phyloP scores from a whole-genome alignment of 179 eudicot species.

The Beta lomatogona region DNA sequence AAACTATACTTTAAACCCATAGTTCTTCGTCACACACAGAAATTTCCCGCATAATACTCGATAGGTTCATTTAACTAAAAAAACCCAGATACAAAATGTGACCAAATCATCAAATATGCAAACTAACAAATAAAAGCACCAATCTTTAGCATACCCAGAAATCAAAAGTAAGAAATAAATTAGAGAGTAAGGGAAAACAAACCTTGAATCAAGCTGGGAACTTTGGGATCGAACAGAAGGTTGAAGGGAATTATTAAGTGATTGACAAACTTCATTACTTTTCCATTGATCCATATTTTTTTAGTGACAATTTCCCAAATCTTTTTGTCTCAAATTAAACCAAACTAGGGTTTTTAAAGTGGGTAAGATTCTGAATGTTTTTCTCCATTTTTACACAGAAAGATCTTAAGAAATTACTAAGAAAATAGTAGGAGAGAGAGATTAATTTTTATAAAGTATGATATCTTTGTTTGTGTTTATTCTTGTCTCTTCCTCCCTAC shows the following conservation, averaged over 20 bases:
- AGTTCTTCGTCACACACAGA: too few relatives aligned
- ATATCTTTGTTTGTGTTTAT: neutral
- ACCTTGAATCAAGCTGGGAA: conserved; percentile 43
- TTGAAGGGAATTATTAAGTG: neutral
- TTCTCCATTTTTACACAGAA: neutral
- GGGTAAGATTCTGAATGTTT: neutral
- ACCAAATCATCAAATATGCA: neutral
- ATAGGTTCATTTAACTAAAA: too few relatives aligned
- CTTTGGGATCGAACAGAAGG: conserved; percentile 27
- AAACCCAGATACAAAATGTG: neutral
- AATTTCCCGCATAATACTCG: too few relatives aligned
- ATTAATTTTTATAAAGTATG: too few relatives aligned
- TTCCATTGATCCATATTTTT: conserved; percentile 38
- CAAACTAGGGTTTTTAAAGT: conserved; percentile 19
- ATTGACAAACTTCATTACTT: conserved; percentile 19
- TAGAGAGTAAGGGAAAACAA: neutral
- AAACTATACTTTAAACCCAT: too few relatives aligned
- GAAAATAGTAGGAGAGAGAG: too few relatives aligned
- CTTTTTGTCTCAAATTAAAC: neutral
- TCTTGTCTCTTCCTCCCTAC: neutral
- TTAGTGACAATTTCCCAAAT: neutral
- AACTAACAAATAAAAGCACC: neutral
- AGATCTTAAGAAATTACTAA: neutral
- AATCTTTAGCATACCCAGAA: neutral
- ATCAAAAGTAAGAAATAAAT: neutral